Evolutionary conservation across 192 early-diverging fungal genomes (phyloP).

Genomic region (Coemansia interrupta): DNA sequence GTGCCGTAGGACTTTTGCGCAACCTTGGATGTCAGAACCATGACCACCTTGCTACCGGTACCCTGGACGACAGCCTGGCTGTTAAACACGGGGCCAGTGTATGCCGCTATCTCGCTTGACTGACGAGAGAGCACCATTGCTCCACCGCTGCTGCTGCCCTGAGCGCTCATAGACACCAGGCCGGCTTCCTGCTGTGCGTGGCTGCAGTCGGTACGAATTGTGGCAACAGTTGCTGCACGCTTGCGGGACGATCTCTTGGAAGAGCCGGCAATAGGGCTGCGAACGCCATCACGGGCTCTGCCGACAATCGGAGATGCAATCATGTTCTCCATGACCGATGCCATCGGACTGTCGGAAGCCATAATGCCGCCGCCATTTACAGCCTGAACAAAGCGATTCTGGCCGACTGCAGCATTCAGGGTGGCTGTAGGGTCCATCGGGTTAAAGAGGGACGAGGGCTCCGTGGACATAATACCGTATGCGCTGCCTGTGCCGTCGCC

Average conservation of each 20-base stretch:
- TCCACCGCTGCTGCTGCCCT: constrained; percentile 5
- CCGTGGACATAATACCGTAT: constrained; percentile 19
- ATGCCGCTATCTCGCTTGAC: constrained; percentile 9
- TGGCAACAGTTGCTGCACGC: constrained; percentile 44
- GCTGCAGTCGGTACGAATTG: constrained; percentile 18
- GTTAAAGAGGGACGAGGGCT: constrained; percentile 15
- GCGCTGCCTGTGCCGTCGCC: constrained; percentile 3
- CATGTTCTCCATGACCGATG: constrained; percentile 4
- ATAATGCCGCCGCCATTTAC: constrained; percentile 2
- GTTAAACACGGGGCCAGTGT: constrained; percentile 37
- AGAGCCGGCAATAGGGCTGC: constrained; percentile 19
- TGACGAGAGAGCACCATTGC: neutral
- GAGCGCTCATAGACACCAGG: constrained; percentile 11
- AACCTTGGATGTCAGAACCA: constrained; percentile 81
- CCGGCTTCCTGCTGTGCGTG: constrained; percentile 10
- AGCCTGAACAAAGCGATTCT: constrained; percentile 15
- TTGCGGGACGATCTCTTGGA: constrained; percentile 34
- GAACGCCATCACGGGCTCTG: constrained; percentile 7
- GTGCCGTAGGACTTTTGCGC: constrained; percentile 92
- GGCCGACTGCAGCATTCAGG: constrained; percentile 11
- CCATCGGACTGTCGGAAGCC: constrained; percentile 1
- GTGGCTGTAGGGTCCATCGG: constrained; percentile 11
- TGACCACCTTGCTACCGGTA: constrained; percentile 55
- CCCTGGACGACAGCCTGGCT: constrained; percentile 51
- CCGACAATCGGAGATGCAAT: constrained; percentile 7